These are phyloP conservation scores for Alternaria rosae DNA, from an alignment of 2,329 filamentous ascomycete genomes.

Conservation along the genomic window DNA sequence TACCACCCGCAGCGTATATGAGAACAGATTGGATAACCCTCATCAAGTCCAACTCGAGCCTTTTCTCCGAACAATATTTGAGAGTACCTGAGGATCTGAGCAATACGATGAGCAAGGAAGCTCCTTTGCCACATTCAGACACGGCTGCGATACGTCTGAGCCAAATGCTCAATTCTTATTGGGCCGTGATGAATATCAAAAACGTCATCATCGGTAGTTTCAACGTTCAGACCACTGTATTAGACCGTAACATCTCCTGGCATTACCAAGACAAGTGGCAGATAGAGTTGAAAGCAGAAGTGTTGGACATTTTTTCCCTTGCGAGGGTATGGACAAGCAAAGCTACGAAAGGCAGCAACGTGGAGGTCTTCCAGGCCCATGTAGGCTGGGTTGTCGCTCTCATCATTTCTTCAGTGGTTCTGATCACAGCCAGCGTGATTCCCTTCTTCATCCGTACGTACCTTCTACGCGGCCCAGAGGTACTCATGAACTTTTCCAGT, in stretches of 20 bases:
- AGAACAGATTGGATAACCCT: not conserved
- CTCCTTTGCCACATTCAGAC: not conserved
- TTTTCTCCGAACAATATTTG: not conserved
- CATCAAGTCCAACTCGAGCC: no score
- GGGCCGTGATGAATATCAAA: not conserved
- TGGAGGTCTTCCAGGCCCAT: not conserved
- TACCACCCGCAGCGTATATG: not conserved
- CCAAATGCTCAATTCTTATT: not conserved
- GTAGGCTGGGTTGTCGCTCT: not conserved
- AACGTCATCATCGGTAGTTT: not conserved
- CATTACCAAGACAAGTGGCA: not conserved
- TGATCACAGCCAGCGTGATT: not conserved
- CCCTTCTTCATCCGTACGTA: not conserved
- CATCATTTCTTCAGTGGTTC: accelerated
- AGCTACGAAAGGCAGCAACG: not conserved
- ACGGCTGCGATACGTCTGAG: not conserved
- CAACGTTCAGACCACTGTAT: accelerated
- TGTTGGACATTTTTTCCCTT: no score
- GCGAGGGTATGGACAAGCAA: not conserved
- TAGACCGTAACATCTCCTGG: not conserved
- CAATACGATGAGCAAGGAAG: no score
- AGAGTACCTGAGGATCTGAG: no score
- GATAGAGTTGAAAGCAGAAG: no score
- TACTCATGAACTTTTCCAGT: not conserved
- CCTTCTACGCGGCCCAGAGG: not conserved